Percentiles rank a stretch among this genome's conserved stretches.
Evolutionary conservation across 345 rosid species (phyloP).

Genomic region (Brassica nigra): DNA sequence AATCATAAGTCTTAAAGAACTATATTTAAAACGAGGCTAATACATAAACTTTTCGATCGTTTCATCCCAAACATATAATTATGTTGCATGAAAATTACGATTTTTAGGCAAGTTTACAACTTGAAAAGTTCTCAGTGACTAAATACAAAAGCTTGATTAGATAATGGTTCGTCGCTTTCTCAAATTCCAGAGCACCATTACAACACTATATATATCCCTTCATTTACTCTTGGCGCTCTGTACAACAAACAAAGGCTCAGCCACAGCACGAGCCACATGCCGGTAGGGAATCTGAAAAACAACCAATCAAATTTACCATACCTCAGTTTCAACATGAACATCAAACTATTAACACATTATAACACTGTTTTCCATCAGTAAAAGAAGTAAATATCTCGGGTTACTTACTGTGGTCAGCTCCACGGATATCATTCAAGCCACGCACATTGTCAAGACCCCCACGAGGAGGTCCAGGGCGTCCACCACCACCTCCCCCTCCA

Average conservation of each 20-base stretch:
- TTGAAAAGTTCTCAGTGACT: background rate
- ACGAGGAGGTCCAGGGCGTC: constrained; percentile 73
- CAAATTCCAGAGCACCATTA: background rate
- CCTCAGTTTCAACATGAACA: background rate
- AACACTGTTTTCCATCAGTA: background rate
- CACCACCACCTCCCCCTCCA: constrained; percentile 29
- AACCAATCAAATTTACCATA: background rate
- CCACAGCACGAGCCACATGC: constrained; percentile 46
- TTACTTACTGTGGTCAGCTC: constrained; percentile 47
- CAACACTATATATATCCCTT: background rate
- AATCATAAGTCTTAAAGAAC: too few relatives aligned
- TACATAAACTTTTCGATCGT: background rate
- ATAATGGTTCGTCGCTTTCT: background rate
- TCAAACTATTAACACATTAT: background rate
- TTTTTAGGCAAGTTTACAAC: background rate
- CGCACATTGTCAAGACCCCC: constrained; percentile 74
- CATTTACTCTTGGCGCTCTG: background rate
- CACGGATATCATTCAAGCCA: constrained; percentile 37
- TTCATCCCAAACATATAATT: background rate
- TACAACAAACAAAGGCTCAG: constrained; percentile 2
- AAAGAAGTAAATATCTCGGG: background rate
- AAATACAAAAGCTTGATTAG: background rate
- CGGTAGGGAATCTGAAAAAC: constrained; percentile 40
- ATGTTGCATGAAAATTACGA: background rate
- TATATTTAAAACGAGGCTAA: background rate